Evolutionary conservation across 2,329 filamentous ascomycete genomes (phyloP).

Genomic region (Fusarium sterilihyphosum): DNA sequence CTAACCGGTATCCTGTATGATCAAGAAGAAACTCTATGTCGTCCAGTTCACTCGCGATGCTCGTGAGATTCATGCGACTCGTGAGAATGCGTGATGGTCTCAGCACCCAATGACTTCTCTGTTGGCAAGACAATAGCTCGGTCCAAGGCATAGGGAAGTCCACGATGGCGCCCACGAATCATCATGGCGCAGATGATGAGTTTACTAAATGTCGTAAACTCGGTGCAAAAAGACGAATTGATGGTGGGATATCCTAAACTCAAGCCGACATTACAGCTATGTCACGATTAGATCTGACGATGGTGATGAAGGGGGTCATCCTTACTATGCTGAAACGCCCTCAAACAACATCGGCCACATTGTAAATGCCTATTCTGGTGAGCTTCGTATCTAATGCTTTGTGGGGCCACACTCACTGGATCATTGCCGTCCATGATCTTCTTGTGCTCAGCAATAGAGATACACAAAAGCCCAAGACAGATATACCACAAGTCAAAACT

Average conservation of each 20-base stretch:
- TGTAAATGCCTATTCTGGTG: slow-evolving; percentile 38
- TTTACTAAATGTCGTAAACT: slow-evolving; percentile 49
- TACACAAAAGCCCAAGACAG: slow-evolving; percentile 50
- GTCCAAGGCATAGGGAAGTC: slow-evolving; percentile 49
- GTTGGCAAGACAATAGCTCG: slow-evolving; percentile 48
- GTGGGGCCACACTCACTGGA: slow-evolving; percentile 25
- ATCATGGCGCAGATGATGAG: slow-evolving; percentile 52
- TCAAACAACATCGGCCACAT: slow-evolving; percentile 50
- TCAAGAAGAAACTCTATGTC: neutral
- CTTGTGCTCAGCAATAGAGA: slow-evolving; percentile 46
- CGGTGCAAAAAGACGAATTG: slow-evolving; percentile 43
- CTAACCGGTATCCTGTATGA: neutral
- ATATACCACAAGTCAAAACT: slow-evolving; percentile 56
- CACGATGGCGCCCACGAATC: slow-evolving; percentile 51
- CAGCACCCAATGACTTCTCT: slow-evolving; percentile 31
- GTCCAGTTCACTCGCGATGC: slow-evolving; percentile 18
- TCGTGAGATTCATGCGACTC: slow-evolving; percentile 20
- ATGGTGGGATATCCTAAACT: slow-evolving; percentile 48
- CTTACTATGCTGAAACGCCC: slow-evolving; percentile 49
- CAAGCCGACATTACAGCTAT: slow-evolving; percentile 50
- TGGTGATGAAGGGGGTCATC: neutral
- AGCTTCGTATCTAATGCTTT: neutral
- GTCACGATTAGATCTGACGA: neutral
- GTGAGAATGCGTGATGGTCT: neutral
- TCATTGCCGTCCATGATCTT: slow-evolving; percentile 41